Percentiles rank a stretch among this genome's conserved stretches.
These are phyloP conservation scores for Aureobasidium sp. DNA, from an alignment of 2,329 filamentous ascomycete genomes.

Conservation along the genomic window DNA sequence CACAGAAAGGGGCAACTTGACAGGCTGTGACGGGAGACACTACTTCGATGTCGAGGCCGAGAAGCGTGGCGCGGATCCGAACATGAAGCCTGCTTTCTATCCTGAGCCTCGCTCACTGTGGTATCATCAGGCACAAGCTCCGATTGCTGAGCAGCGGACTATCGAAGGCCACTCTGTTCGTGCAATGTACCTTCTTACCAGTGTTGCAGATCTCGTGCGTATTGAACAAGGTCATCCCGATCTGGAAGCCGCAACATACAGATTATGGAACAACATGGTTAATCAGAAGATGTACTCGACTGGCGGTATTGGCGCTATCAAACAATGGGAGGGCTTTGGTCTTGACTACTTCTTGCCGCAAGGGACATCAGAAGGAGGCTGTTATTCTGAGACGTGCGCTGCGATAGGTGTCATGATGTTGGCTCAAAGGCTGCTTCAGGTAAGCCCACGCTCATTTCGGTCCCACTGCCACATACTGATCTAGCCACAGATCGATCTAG, in stretches of 20 bases:
- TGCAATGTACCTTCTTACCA: constrained; percentile 55
- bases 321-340: constrained; percentile 56
- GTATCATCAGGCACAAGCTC: constrained; percentile 53
- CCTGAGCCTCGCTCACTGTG: constrained; percentile 29
- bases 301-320: constrained; percentile 52
- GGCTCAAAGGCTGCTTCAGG: constrained; percentile 48
- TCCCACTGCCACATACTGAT: too few species aligned
- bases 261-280: constrained; percentile 56
- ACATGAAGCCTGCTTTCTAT: constrained; percentile 21
- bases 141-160: constrained; percentile 47
- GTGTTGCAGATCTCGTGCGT: constrained; percentile 49
- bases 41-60: constrained; percentile 52
- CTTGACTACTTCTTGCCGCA: constrained; percentile 53
- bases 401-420: constrained; percentile 56
- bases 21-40: constrained; percentile 42
- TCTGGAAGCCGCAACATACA: constrained; percentile 33
- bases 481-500: constrained; percentile 37
- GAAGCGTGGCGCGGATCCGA: constrained; percentile 42
- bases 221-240: constrained; percentile 29
- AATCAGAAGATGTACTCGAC: constrained; percentile 57
- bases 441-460: too few species aligned
- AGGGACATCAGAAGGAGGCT: constrained; percentile 51
- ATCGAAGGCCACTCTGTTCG: constrained; percentile 56
- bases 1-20: constrained; percentile 50
- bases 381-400: constrained; percentile 57